Base-by-base conservation (phyloP, 805 yeast genomes). In the Candida tammaniensis region DNA sequence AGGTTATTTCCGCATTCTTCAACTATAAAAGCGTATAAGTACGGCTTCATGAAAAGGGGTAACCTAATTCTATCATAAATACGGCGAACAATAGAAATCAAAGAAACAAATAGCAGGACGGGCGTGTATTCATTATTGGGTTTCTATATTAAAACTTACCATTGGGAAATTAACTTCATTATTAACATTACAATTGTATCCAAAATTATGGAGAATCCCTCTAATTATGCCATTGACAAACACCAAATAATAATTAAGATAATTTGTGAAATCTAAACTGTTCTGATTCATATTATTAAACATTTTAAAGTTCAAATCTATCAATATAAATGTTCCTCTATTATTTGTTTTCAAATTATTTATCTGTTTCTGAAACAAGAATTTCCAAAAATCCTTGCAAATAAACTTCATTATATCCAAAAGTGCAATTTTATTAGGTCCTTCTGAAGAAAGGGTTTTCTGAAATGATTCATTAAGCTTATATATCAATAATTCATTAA, bases 301-400 rank as follows among this genome's bases (percentile, higher is more conserved):
- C 33, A 74, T 65, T 35, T 70, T 70, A 61, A 81, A 82, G 35
- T 62, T 62, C 53, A 73, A 76, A 54, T 86, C 96, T 7, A 86
- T 76, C 27, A 86, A 66, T 17, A 87, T 91, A 56, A 78, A 86
- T 0, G 89, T 84, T 5, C 93, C 85, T 24, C 94, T 64, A 55
- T 93, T 97, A 54, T 93, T 93, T 1, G 98, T 93, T 42, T 95
- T 75, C 39, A 93, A 68, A 47, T 87, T 88, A 55, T 89, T 97
- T 68, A 93, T 86, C 55, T 85, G 96, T 58, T 88, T 91, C 24
- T 80, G 77, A 59, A 78, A 87, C 18, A 91, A 54, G 34, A 73
- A 61, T 47, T 76, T 79, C 98, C 98, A 93, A 18, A 89, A 82
- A 47, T 89, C 97, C 29, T 95, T 74, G 55, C 98, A 89, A 4